These are phyloP conservation scores for Colletotrichum tanaceti DNA, from an alignment of 2,329 filamentous ascomycete species.

Conservation along the genomic window DNA sequence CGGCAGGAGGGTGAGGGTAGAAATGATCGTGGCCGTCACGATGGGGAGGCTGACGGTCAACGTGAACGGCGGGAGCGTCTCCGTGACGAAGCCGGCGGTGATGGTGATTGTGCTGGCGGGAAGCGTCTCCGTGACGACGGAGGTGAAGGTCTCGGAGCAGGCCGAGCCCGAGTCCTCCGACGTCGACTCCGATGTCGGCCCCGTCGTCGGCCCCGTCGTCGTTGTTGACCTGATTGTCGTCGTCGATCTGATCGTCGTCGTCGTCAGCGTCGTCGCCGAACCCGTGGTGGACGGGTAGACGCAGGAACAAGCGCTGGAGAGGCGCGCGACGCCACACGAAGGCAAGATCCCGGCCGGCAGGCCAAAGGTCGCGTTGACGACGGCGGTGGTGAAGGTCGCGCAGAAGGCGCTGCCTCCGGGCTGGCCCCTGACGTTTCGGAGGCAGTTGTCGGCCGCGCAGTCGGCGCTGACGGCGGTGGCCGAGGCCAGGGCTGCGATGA, in stretches of 20 bases:
- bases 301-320: neutral
- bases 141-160: neutral
- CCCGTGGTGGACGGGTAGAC: neutral
- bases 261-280: too few species aligned
- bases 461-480: neutral
- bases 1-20: neutral
- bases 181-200: too few species aligned
- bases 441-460: slow-evolving; percentile 3
- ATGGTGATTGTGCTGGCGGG: neutral
- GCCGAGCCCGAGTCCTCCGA: too few species aligned
- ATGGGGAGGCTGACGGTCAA: neutral
- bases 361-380: neutral
- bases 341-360: neutral
- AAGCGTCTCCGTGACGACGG: neutral
- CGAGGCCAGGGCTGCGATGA: neutral
- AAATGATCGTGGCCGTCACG: neutral
- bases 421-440: neutral
- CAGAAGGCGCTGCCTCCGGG: neutral
- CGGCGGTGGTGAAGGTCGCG: neutral
- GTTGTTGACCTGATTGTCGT: too few species aligned
- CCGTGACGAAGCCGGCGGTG: neutral
- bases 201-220: too few species aligned
- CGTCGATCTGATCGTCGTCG: too few species aligned
- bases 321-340: neutral
- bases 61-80: neutral